These are phyloP conservation scores for Kwoniella shandongensis DNA, from an alignment of 768 basidiomycete genomes.

Conservation along the genomic window DNA sequence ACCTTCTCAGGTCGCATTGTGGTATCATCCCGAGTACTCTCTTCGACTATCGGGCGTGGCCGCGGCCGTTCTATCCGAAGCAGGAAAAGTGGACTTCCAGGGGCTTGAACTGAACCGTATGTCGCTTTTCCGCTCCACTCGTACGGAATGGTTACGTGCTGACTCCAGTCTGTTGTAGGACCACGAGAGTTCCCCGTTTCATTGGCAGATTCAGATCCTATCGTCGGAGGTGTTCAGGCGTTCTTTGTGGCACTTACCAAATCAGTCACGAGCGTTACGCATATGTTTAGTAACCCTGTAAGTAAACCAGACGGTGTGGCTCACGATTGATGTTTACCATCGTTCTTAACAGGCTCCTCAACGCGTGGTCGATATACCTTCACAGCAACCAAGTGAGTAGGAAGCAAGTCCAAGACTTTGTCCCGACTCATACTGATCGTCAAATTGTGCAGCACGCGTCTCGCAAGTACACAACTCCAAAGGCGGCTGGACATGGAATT, in stretches of 20 bases:
- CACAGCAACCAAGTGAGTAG: too few relatives aligned
- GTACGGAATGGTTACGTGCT: conserved; percentile 52
- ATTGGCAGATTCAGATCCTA: conserved; percentile 57
- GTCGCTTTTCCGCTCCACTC: conserved; percentile 57
- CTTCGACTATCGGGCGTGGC: conserved; percentile 61
- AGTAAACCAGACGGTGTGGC: too few relatives aligned
- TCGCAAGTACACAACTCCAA: too few relatives aligned
- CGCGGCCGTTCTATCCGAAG: conserved; percentile 59
- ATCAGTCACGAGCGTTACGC: conserved; percentile 54
- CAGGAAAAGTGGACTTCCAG: conserved; percentile 55
- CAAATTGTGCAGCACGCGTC: too few relatives aligned
- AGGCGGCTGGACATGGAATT: too few relatives aligned
- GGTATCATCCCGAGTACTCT: conserved; percentile 60
- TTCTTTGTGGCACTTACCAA: conserved; percentile 56
- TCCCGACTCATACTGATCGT: too few relatives aligned
- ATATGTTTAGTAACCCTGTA: neutral
- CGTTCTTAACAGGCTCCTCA: neutral
- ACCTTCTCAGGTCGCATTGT: conserved; percentile 59
- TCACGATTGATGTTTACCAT: neutral
- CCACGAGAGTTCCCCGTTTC: conserved; percentile 12
- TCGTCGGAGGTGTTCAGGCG: conserved; percentile 60
- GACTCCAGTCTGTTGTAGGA: conserved; percentile 53
- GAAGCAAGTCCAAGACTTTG: too few relatives aligned
- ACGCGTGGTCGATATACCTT: too few relatives aligned
- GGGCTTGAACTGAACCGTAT: conserved; percentile 60